These are phyloP conservation scores for Coniferiporia weirii DNA, from an alignment of 1,284 basidiomycete species.

Conservation along the genomic window DNA sequence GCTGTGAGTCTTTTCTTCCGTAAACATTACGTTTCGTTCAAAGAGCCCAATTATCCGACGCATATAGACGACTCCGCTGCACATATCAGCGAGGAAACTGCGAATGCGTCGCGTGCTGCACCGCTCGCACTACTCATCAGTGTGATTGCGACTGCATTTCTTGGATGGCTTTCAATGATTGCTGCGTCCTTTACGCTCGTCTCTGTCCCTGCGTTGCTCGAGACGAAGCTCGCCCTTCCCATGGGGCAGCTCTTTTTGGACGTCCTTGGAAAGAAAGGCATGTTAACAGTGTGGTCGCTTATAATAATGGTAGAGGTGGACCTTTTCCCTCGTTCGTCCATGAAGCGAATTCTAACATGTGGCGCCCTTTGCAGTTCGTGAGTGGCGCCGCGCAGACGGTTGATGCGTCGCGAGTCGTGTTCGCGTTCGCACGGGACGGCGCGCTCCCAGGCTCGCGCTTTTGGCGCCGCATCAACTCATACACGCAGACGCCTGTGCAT, in stretches of 20 bases:
- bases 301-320: slow-evolving; percentile 63
- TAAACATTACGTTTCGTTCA: slow-evolving; percentile 20
- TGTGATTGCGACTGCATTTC: slow-evolving; percentile 50
- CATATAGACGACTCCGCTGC: slow-evolving; percentile 62
- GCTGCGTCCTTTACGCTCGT: slow-evolving; percentile 59
- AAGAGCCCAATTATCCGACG: not conserved
- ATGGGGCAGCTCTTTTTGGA: slow-evolving; percentile 70
- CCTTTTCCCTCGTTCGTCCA: not conserved
- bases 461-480: slow-evolving; percentile 56
- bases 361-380: slow-evolving; percentile 42
- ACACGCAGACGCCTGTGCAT: slow-evolving; percentile 63
- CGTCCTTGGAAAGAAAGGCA: slow-evolving; percentile 60
- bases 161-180: slow-evolving; percentile 63
- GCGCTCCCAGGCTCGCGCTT: slow-evolving; percentile 65
- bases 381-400: slow-evolving; percentile 72
- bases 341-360: not conserved
- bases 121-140: slow-evolving; percentile 73
- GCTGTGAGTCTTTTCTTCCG: slow-evolving; percentile 37
- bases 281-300: slow-evolving; percentile 65
- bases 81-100: slow-evolving; percentile 70
- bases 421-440: slow-evolving; percentile 69
- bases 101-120: slow-evolving; percentile 60
- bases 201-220: slow-evolving; percentile 48
- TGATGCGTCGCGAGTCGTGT: slow-evolving; percentile 69
- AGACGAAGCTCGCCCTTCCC: slow-evolving; percentile 49